Base-by-base conservation (phyloP, 2,329 filamentous ascomycete genomes). In the Lasiodiplodia citricola region DNA sequence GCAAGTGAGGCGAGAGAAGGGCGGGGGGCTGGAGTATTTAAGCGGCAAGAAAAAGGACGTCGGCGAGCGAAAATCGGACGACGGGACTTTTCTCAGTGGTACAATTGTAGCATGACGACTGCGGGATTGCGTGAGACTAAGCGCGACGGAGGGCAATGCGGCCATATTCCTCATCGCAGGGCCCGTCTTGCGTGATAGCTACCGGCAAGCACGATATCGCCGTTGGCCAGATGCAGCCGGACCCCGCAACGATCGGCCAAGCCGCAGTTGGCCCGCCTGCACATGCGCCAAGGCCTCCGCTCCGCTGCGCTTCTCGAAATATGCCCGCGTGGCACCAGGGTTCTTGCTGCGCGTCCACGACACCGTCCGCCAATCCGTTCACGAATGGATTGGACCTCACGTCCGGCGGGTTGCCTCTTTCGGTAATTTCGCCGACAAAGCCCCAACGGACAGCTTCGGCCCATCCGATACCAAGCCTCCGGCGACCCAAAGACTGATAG, bases 131-230 rank as follows among this genome's bases (percentile, higher is more conserved):
- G 64, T 47, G 18, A 31, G 47, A 55, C 21, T 51, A 63, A 41
- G 41, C 58, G 58, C 28, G 58, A 63, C 16, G 41, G 54, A 21
- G 28, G 54, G 35, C 10, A 31, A 11, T 21, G 64, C 52, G 52
- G 21, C 25, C 35, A 21, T 28, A 60, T 67, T 60, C 57, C 56
- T 56, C 66, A 68, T 68, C 16, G 50, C 56, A 63, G 57, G 66
- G 47, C 37, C 18, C 6, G 35, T 68, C 67, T 68, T 68, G 67
- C 67, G 67, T 68, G 67, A 57, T 68, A 28, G 67, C 25, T 37
- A 28, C 25, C 28, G 51, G 25, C 55, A 35, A 68, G 66, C 66
- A 68, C 66, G 66, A 68, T 68, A 68, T 68, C 60, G 47, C 47
- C 31, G 60, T 64, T 52, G 60, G 44, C 47, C 18, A 64, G 31